A percentile compares a stretch with the other conserved stretches of the same genome.
Evolutionary conservation across 345 rosid species (phyloP).

Genomic region (Rhodomyrtus tomentosa): DNA sequence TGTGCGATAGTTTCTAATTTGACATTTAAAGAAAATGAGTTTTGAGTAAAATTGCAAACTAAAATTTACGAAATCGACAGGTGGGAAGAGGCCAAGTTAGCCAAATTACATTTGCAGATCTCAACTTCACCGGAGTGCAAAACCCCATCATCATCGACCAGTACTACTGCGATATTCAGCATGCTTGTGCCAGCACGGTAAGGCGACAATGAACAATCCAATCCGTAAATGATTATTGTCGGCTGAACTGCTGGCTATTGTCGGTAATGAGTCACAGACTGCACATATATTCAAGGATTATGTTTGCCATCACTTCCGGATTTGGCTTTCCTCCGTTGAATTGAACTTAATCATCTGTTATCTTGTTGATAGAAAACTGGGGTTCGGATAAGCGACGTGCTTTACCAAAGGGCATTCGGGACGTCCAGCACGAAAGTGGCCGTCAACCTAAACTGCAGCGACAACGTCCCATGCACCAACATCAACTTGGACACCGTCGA

Average conservation of each 20-base stretch:
- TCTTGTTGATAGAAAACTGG: neutral
- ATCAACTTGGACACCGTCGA: constrained; percentile 1
- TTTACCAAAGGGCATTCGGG: neutral
- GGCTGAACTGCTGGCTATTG: neutral
- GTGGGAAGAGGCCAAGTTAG: constrained; percentile 37
- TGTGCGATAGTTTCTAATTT: neutral
- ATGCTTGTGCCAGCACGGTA: neutral
- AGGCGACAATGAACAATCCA: neutral
- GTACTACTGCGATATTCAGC: neutral
- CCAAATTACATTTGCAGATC: constrained; percentile 21
- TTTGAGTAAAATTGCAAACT: neutral
- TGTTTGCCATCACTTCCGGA: neutral
- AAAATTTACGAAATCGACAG: neutral
- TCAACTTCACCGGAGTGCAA: constrained; percentile 9
- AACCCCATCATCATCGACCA: constrained; percentile 50
- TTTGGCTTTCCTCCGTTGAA: neutral
- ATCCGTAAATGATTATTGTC: neutral
- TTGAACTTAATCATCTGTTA: neutral
- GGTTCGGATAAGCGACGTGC: constrained; percentile 2
- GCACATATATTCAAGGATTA: neutral
- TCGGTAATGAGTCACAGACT: neutral
- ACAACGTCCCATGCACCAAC: constrained; percentile 4
- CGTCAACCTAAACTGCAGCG: constrained; percentile 13
- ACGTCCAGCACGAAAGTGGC: constrained; percentile 14
- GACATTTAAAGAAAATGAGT: neutral